A percentile compares a stretch with the other conserved stretches of the same genome.
phyloP scores from a whole-genome alignment of 2,329 filamentous ascomycete species.

The Nigrospora osmanthi region DNA sequence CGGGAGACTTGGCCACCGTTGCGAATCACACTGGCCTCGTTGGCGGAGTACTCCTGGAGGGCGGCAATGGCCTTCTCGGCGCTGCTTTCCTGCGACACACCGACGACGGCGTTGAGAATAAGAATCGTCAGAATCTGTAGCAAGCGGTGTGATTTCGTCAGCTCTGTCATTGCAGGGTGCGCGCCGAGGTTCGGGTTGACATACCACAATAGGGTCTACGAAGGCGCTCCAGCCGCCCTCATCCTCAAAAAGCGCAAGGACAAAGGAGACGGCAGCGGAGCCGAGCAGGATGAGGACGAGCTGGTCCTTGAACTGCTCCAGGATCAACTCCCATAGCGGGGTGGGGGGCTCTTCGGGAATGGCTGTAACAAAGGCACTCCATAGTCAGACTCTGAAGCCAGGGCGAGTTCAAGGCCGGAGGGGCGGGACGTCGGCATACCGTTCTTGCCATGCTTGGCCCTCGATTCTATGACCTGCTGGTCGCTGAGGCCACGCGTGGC shows the following conservation, averaged over 20 bases:
- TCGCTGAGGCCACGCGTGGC: slow-evolving; percentile 47
- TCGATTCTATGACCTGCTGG: slow-evolving; percentile 46
- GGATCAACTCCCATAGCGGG: slow-evolving; percentile 88
- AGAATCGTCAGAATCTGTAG: slow-evolving; percentile 87
- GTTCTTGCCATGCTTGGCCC: slow-evolving; percentile 58
- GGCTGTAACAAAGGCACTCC: slow-evolving; percentile 24
- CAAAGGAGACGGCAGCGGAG: slow-evolving; percentile 88
- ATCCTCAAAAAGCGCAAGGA: slow-evolving; percentile 86
- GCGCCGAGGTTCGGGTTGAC: slow-evolving; percentile 26
- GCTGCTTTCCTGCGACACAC: slow-evolving; percentile 96
- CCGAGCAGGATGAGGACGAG: slow-evolving; percentile 90
- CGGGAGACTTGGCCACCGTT: slow-evolving; percentile 68
- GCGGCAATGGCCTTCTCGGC: slow-evolving; percentile 98
- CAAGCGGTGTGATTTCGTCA: slow-evolving; percentile 3
- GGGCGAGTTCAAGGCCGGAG: slow-evolving; percentile 4
- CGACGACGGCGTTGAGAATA: slow-evolving; percentile 92
- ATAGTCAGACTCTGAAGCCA: too few species aligned
- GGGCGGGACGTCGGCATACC: slow-evolving; percentile 35
- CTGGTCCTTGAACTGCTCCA: slow-evolving; percentile 99
- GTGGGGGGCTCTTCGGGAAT: slow-evolving; percentile 87
- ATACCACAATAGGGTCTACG: slow-evolving; percentile 88
- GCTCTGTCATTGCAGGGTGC: background rate
- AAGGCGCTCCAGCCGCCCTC: slow-evolving; percentile 95
- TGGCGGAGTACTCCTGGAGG: slow-evolving; percentile 97
- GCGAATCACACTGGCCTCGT: slow-evolving; percentile 89